Base-by-base conservation (phyloP, 441 rosid genomes). In the Sinapis alba region DNA sequence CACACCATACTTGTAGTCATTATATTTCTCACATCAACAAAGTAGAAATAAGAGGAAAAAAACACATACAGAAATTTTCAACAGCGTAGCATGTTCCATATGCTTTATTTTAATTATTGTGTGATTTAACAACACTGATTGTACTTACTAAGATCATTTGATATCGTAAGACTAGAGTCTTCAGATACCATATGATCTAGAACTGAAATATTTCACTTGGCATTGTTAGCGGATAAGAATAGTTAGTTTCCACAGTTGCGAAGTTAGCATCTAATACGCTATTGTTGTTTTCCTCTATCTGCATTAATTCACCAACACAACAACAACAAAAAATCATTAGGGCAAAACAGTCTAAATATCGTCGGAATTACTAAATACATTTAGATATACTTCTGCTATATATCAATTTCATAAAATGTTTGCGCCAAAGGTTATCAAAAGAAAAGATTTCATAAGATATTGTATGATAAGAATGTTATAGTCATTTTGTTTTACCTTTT, bases 231-330 rank as follows among this genome's bases (percentile, higher is more conserved):
- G 90, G 96, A 74, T 83, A 79, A 47, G 86, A 70, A 81, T 71
- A 50, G 70, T 80, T 83, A 65, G 86, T 76, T 12, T 83, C 77
- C 79, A 84, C 51, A 62, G 84, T 62, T 71, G 77, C 83, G 43
- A 80, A 71, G 82, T 79, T 76, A 77, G 86, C 83, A 63, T 73
- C 79, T 83, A 79, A n/a, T 26, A 78, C 74, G 67, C 71, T 62
- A 57, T 78, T 78, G 72, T 73, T 68, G 62, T 68, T 86, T 84
- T 89, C 95, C 80, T 84, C 90, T 30, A 89, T 72, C 97, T 93
- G 92, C 78, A 77, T 7, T 7, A 16, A 36, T 53, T 38, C 60
- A 61, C 69, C 69, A 78, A 60, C 6, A 54, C 5, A 62, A 20
- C 15, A 68, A 36, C n/a, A 32, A 30, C n/a, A 68, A 30, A 34